Base-by-base conservation (phyloP, 2,329 filamentous ascomycete genomes). In the Neofusicoccum cordaticola region DNA sequence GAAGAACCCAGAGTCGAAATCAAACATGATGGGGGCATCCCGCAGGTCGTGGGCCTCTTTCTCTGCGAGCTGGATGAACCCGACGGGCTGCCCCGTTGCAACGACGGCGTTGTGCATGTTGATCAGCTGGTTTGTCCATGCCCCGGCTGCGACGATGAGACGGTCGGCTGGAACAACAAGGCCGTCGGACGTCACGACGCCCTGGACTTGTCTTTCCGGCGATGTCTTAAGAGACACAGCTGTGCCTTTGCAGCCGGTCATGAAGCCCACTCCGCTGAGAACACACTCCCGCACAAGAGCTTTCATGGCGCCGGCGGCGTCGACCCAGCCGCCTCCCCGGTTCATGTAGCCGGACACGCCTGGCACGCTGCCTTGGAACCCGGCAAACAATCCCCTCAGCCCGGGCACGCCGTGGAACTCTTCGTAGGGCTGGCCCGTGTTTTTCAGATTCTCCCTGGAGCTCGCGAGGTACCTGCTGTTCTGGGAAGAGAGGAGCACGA, bases 1-100 rank as follows among this genome's bases (percentile, higher is more conserved):
- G 69, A 86, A 86, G 48, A 84, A 81, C 3, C 84, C 83, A 68
- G 6, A 72, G 17, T 68, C 69, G 48, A 71, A 71, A 42, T 73
- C 71, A 13, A 70, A 67, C 60, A 69, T 71, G 12, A 71, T 63
- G 4, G 67, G 67, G 3, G 66, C 51, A 17, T 60, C 42, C n/a
- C 57, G 50, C 13, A 57, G 62, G 6, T 37, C 35, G 8, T 27
- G 22, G 15, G 63, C 51, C 45, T 68, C 56, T 22, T 22, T 22
- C 6, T 45, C 42, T 13, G 56, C 41, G 15, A 68, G 65, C 13
- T 66, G 66, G 17, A 68, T 56, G 56, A 61, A 68, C 4, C 52
- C 67, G 2, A 68, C 56, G 1, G 66, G 63, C 57, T 68, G 67
- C 8, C 37, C 65, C 12, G 67, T 65, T 22, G 22, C 22, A 22